Percentiles rank a stretch among this genome's conserved stretches.
Conservation (phyloP, 2,329 filamentous ascomycete species). For the Ascocoryne sarcoides region DNA sequence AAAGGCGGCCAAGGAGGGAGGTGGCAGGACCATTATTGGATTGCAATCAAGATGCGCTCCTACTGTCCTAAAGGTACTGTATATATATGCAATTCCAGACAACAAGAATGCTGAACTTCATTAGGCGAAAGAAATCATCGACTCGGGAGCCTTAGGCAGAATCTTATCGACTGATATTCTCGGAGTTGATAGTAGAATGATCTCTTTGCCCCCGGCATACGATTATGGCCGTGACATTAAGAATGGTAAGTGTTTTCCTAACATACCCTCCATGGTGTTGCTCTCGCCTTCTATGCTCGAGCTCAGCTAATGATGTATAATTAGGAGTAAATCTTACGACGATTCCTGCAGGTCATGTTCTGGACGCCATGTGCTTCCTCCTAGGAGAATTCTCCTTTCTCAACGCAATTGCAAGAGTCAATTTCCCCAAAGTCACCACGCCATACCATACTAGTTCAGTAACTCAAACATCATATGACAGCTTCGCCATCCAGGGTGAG, state of each 20-base stretch:
- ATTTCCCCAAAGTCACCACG: not conserved
- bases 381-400: not conserved
- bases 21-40: constrained; percentile 37
- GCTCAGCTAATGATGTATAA: not conserved
- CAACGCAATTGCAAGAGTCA: not conserved
- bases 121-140: not conserved
- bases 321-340: not conserved
- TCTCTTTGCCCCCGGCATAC: not conserved
- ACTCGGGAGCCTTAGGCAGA: not conserved
- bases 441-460: not conserved
- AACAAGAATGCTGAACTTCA: not conserved
- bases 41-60: constrained; percentile 37
- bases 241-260: not conserved
- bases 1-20: constrained; percentile 32
- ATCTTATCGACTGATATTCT: not conserved
- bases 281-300: not conserved
- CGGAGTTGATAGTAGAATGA: not conserved
- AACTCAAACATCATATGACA: not conserved
- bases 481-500: not conserved
- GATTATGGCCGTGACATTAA: not conserved
- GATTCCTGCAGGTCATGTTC: not conserved
- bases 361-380: not conserved
- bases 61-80: constrained; percentile 27
- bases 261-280: too few relatives aligned
- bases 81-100: too few relatives aligned